Conservation (phyloP, 2,329 filamentous ascomycete genomes). For the Sordariomycetes sp. region DNA sequence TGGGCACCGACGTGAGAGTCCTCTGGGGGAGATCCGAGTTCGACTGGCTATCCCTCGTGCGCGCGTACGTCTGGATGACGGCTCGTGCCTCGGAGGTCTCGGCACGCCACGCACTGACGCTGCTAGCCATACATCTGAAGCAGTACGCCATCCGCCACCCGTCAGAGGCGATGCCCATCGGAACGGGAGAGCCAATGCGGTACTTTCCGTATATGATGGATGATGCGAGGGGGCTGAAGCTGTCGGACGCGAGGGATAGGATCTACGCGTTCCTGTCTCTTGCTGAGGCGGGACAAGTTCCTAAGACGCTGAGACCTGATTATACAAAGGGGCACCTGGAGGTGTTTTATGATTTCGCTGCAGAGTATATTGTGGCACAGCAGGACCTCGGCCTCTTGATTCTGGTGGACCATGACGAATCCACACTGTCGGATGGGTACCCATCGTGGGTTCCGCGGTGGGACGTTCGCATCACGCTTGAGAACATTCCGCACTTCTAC, state of each 20-base stretch:
- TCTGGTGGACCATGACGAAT: background rate
- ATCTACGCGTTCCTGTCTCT: conserved; percentile 3
- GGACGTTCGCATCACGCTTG: background rate
- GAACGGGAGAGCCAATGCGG: background rate
- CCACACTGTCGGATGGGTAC: background rate
- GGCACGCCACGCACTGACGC: background rate
- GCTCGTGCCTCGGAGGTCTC: background rate
- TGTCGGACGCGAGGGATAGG: background rate
- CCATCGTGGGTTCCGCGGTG: background rate
- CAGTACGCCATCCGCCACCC: background rate
- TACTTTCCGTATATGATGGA: background rate
- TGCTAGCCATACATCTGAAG: background rate
- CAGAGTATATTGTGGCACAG: background rate
- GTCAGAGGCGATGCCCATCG: background rate
- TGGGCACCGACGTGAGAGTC: background rate
- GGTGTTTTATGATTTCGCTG: background rate
- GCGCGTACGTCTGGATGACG: background rate
- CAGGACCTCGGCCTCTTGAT: background rate
- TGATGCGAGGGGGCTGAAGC: background rate
- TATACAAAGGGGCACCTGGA: conserved; percentile 1
- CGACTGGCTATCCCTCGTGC: background rate
- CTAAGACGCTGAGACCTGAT: background rate
- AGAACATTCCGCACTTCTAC: background rate
- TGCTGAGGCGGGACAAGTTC: background rate
- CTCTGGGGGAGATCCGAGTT: background rate